Evolutionary conservation across 768 basidiomycete genomes (phyloP).

Genomic region (Lactarius deliciosus): DNA sequence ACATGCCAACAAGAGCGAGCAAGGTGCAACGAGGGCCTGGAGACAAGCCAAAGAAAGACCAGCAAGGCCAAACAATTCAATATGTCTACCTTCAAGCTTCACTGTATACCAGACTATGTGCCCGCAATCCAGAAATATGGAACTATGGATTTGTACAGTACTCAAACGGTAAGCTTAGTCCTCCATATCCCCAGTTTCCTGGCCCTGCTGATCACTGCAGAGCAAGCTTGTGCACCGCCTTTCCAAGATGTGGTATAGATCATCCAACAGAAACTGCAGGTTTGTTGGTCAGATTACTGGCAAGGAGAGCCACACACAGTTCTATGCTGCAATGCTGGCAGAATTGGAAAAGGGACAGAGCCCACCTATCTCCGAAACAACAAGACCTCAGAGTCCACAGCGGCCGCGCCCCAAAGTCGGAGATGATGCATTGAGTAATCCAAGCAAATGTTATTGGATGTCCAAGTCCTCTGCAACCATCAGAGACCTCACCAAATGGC

Average conservation of each 20-base stretch:
- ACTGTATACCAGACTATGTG: too few species aligned
- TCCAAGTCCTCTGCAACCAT: not conserved
- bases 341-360: not conserved
- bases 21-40: too few species aligned
- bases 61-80: too few species aligned
- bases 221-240: too few species aligned
- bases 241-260: not conserved
- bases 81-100: too few species aligned
- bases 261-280: not conserved
- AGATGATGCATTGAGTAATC: not conserved
- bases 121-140: too few species aligned
- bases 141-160: too few species aligned
- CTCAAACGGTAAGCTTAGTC: too few species aligned
- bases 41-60: too few species aligned
- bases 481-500: not conserved
- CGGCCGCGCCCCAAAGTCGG: not conserved
- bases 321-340: not conserved
- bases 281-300: not conserved
- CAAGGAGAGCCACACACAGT: not conserved
- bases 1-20: too few species aligned
- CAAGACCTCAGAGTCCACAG: not conserved
- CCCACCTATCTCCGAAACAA: not conserved
- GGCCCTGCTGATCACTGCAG: too few species aligned
- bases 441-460: not conserved
- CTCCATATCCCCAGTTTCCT: too few species aligned